Conservation (phyloP, 768 basidiomycete genomes). For the Rhizopogon vinicolor region DNA sequence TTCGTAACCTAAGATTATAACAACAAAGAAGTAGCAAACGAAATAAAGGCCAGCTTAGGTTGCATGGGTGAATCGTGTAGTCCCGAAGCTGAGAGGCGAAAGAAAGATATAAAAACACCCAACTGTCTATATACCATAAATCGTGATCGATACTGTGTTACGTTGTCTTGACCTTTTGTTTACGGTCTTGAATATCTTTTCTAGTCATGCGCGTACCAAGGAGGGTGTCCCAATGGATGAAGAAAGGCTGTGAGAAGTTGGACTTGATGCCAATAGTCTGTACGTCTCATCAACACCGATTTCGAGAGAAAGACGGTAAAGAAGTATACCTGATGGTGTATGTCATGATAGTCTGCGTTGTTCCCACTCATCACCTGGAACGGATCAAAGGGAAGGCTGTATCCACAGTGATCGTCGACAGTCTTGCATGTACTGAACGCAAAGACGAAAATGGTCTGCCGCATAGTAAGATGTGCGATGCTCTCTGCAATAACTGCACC, state of each 20-base stretch:
- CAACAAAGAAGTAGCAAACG: not conserved
- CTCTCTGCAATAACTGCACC: constrained; percentile 78
- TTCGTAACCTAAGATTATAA: not conserved
- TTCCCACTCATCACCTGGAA: constrained; percentile 81
- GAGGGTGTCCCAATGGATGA: constrained; percentile 84
- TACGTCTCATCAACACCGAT: not conserved
- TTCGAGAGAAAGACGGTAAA: not conserved
- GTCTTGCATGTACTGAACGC: constrained; percentile 84
- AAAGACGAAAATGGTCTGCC: constrained; percentile 86
- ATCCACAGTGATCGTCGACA: constrained; percentile 95
- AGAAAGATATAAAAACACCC: not conserved
- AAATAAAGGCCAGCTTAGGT: not conserved
- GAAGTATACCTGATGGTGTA: constrained; percentile 79
- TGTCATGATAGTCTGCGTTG: constrained; percentile 96
- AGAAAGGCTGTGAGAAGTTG: constrained; percentile 93
- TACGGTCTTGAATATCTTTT: constrained; percentile 49
- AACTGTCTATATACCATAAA: not conserved
- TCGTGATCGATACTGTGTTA: constrained; percentile 4
- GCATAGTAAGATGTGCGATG: constrained; percentile 60
- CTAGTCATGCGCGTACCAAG: constrained; percentile 80
- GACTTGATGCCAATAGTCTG: constrained; percentile 74
- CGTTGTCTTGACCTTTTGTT: constrained; percentile 20
- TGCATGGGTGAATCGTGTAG: not conserved
- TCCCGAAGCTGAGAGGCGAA: not conserved
- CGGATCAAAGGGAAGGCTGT: constrained; percentile 86